A percentile compares a stretch with the other conserved stretches of the same genome.
Evolutionary conservation across 352 stramenopile genomes (phyloP).

Genomic region (Phytophthora parvispora): DNA sequence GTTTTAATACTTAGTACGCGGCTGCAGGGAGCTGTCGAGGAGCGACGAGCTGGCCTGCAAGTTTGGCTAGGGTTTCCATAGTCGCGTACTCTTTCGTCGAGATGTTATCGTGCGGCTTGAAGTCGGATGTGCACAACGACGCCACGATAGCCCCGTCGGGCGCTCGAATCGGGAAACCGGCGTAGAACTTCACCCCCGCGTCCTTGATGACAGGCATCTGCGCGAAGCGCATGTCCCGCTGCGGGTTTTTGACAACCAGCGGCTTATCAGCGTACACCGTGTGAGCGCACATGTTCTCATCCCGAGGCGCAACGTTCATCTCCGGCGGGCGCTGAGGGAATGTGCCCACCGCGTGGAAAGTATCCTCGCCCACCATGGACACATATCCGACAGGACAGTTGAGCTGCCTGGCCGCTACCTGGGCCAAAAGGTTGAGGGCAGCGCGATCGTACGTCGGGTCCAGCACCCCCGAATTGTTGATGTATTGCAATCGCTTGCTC

Average conservation of each 20-base stretch:
- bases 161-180: conserved; percentile 61
- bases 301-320: conserved; percentile 39
- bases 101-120: conserved; percentile 55
- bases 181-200: conserved; percentile 66
- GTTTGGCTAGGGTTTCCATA: conserved; percentile 64
- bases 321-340: conserved; percentile 34
- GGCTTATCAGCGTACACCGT: conserved; percentile 65
- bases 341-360: conserved; percentile 52
- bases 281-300: conserved; percentile 65
- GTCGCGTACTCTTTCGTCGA: conserved; percentile 74
- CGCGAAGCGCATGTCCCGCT: conserved; percentile 64
- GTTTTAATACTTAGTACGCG: no score
- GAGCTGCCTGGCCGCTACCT: conserved; percentile 56
- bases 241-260: conserved; percentile 67
- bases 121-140: conserved; percentile 59
- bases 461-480: conserved; percentile 50
- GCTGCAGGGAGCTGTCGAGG: conserved; percentile 26
- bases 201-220: conserved; percentile 57
- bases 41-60: conserved; percentile 48
- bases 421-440: conserved; percentile 54
- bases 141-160: conserved; percentile 61
- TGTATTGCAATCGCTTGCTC: conserved; percentile 40
- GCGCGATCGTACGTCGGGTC: conserved; percentile 45
- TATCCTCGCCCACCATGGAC: conserved; percentile 55
- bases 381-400: conserved; percentile 66